Conservation (phyloP, 805 yeast species). For the Saturnispora hagleri region DNA sequence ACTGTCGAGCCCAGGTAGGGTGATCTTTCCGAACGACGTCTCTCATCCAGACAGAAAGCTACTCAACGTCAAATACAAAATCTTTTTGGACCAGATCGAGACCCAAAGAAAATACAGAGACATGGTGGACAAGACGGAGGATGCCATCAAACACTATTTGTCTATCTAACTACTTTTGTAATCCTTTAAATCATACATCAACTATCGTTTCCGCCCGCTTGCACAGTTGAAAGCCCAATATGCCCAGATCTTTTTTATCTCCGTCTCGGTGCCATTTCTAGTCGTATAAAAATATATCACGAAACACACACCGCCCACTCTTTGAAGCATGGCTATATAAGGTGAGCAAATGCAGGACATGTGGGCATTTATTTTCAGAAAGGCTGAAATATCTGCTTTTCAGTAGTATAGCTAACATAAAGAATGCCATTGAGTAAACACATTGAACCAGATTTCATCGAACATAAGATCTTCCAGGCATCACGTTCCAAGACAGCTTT, state of each 20-base stretch:
- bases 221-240: not conserved
- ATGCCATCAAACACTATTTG: conserved; percentile 19
- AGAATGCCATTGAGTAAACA: conserved; percentile 38
- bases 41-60: conserved; percentile 59
- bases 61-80: conserved; percentile 69
- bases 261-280: not conserved
- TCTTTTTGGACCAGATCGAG: conserved; percentile 80
- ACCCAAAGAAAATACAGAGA: conserved; percentile 71
- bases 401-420: not conserved
- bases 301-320: not conserved
- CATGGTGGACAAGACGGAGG: conserved; percentile 45
- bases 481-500: conserved; percentile 7
- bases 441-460: conserved; percentile 36
- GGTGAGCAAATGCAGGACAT: not conserved
- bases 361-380: not conserved
- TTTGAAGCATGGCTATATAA: not conserved
- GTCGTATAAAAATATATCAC: not conserved
- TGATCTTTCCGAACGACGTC: conserved; percentile 55
- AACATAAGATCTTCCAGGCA: conserved; percentile 25
- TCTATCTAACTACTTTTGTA: conserved; percentile 3
- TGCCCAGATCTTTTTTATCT: not conserved
- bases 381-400: not conserved
- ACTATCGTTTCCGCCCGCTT: not conserved
- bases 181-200: not conserved
- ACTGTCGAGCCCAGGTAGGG: conserved; percentile 76